These are phyloP conservation scores for Candida taoyuanica DNA, from an alignment of 805 yeast species.

Conservation along the genomic window DNA sequence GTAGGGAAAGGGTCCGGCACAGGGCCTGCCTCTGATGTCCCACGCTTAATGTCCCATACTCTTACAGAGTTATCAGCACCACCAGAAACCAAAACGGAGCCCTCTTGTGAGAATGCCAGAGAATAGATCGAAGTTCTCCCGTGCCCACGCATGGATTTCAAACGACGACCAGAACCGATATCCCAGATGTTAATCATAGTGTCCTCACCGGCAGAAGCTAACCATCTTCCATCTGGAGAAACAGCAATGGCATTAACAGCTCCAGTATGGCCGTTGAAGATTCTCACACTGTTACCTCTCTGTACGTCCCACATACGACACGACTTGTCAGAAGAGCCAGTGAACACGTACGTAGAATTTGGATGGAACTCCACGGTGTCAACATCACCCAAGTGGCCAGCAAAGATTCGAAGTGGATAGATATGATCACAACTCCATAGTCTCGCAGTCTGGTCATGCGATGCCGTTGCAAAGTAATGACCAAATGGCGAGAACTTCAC, in stretches of 20 bases:
- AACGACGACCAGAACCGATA: slow-evolving; percentile 80
- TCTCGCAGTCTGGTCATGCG: slow-evolving; percentile 96
- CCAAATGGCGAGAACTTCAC: slow-evolving; percentile 92
- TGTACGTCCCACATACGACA: slow-evolving; percentile 97
- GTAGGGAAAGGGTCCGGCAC: slow-evolving; percentile 65
- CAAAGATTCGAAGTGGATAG: slow-evolving; percentile 91
- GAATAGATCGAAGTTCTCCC: slow-evolving; percentile 85
- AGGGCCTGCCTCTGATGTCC: slow-evolving; percentile 73
- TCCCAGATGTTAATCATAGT: slow-evolving; percentile 89
- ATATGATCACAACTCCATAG: slow-evolving; percentile 98
- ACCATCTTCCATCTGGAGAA: slow-evolving; percentile 95
- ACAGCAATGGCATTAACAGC: slow-evolving; percentile 82
- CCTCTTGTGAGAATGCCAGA: slow-evolving; percentile 78
- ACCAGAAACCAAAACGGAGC: slow-evolving; percentile 83
- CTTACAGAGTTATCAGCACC: slow-evolving; percentile 91
- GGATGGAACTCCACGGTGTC: slow-evolving; percentile 96
- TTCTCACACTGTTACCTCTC: slow-evolving; percentile 83
- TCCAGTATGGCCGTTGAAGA: slow-evolving; percentile 90
- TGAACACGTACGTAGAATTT: slow-evolving; percentile 87
- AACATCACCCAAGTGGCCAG: slow-evolving; percentile 96
- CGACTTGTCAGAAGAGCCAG: slow-evolving; percentile 94
- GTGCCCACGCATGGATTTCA: slow-evolving; percentile 93
- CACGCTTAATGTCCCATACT: slow-evolving; percentile 91
- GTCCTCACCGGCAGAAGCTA: slow-evolving; percentile 94
- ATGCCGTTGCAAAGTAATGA: slow-evolving; percentile 96